Evolutionary conservation across 1,284 basidiomycete species (phyloP), one percentile per base, ranked within the genome.

Genomic region (Pterulicium gracile): DNA sequence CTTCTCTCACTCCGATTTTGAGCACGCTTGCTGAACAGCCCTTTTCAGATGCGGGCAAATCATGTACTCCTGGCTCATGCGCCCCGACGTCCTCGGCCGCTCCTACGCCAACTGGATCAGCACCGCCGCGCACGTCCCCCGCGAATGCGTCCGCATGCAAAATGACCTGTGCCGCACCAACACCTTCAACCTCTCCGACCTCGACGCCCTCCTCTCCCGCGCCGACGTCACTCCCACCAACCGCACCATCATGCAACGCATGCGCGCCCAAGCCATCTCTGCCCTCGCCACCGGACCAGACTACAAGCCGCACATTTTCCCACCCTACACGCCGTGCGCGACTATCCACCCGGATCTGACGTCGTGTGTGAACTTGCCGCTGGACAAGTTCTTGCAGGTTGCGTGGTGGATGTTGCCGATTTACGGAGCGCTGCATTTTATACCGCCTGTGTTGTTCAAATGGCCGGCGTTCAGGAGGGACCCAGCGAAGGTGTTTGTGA

Each of bases 341-440:
- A 75, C 77, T n/a, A 70, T 90, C 1, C 94, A 98, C 57, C 94
- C 94, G 0, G 81, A 81, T 60, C 59, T 81, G 12, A 78, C 85
- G 39, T 79, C 74, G 4, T 96, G 93, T 59, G 57, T 70, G 19
- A 63, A 66, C 7, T 82, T 83, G 4, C 80, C 82, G 5, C 49
- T 88, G 17, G 75, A 82, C 24, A 81, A 91, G 15, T 89, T 94
- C 67, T 72, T 86, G 54, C 68, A 76, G 17, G 91, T 96, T 2
- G 88, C 87, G 58, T 75, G 76, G 55, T 94, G 85, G 85, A 93
- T 93, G 70, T 59, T 87, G 24, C 83, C 83, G 2, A 77, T 85
- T 36, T 98, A 98, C 56, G 81, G 88, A 17, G 92, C 91, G 0
- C 67, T 98, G 36, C 92, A 98, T 63, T 76, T 97, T 51, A 81